Evolutionary conservation across 371 early-diverging fungal species (phyloP), one percentile per base, ranked within the genome.

Genomic region (Rhizomucor pusillus): DNA sequence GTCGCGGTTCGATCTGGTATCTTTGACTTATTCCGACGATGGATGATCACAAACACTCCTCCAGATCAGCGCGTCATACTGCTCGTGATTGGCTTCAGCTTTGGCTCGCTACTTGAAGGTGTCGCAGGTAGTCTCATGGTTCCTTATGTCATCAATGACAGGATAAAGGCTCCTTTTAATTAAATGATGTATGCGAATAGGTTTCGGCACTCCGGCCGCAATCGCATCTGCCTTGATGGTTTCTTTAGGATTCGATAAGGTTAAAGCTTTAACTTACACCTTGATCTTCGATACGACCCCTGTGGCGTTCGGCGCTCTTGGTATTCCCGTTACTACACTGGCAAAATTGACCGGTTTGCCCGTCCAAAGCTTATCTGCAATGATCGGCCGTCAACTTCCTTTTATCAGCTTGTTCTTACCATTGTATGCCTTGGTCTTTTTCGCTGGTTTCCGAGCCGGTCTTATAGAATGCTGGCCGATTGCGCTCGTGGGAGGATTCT

Each of bases 131-230:
- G 23, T 12, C 5, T 11, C 2, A 4, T 6, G n/a, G n/a, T n/a
- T n/a, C n/a, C n/a, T 6, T n/a, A 41, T 41, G 5, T 20, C 24
- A 34, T 35, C 55, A 34, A n/a, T 34, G 34, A 14, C 36, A 19
- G 34, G n/a, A 16, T 3, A 29, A 19, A 13, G 46, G 20, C 50
- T 66, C 71, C 73, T 60, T 72, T 72, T 29, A 72, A 72, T n/a
- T n/a, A n/a, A n/a, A n/a, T n/a, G n/a, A n/a, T n/a, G n/a, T n/a
- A n/a, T n/a, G n/a, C n/a, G n/a, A n/a, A n/a, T n/a, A 48, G 78
- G 78, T 1, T 77, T 77, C 54, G 79, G 79, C 54, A 78, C 69
- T 14, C 79, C 79, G 5, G 79, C 75, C 47, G 79, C 79, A 12
- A 78, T 78, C 47, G 75, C 75, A 41, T 78, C 79, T 0, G 73